Conservation (phyloP, 2,329 filamentous ascomycete species). For the Pseudogymnoascus sp. region DNA sequence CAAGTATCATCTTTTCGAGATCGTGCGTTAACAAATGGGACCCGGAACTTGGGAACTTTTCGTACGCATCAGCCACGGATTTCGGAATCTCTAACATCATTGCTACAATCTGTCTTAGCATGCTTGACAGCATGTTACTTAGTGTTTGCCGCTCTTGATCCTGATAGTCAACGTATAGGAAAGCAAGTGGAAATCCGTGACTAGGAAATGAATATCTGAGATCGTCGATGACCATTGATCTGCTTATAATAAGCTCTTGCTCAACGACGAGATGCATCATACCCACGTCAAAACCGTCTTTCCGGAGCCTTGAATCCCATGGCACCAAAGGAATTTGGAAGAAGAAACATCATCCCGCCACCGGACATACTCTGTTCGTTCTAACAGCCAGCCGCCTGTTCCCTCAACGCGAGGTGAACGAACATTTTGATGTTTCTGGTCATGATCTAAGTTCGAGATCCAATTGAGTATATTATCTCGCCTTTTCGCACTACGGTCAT, state of each 20-base stretch:
- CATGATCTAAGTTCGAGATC: not conserved
- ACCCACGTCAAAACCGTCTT: slow-evolving; percentile 21
- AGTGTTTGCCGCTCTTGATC: slow-evolving; percentile 21
- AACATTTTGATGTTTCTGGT: slow-evolving; percentile 2
- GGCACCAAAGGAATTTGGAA: slow-evolving; percentile 16
- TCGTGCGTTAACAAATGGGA: slow-evolving; percentile 14
- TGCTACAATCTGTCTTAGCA: slow-evolving; percentile 23
- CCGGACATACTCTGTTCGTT: not conserved
- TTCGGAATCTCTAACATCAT: slow-evolving; percentile 15
- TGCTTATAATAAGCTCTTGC: not conserved
- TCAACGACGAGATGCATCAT: not conserved
- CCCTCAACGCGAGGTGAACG: slow-evolving; percentile 13
- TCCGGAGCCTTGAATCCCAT: slow-evolving; percentile 21
- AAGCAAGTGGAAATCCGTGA: slow-evolving; percentile 16
- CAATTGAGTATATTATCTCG: not conserved
- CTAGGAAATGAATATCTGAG: not conserved
- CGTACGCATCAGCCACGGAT: slow-evolving; percentile 22
- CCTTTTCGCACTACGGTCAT: not conserved
- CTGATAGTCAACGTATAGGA: slow-evolving; percentile 27
- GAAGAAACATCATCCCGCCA: not conserved
- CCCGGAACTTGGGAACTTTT: slow-evolving; percentile 11
- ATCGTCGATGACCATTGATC: not conserved
- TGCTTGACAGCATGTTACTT: slow-evolving; percentile 17
- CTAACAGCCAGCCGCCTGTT: slow-evolving; percentile 19
- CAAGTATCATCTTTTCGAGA: slow-evolving; percentile 7